Evolutionary conservation across 2,329 filamentous ascomycete genomes (phyloP), one percentile per base, ranked within the genome.

Genomic region (Cryphonectria nitschkei): DNA sequence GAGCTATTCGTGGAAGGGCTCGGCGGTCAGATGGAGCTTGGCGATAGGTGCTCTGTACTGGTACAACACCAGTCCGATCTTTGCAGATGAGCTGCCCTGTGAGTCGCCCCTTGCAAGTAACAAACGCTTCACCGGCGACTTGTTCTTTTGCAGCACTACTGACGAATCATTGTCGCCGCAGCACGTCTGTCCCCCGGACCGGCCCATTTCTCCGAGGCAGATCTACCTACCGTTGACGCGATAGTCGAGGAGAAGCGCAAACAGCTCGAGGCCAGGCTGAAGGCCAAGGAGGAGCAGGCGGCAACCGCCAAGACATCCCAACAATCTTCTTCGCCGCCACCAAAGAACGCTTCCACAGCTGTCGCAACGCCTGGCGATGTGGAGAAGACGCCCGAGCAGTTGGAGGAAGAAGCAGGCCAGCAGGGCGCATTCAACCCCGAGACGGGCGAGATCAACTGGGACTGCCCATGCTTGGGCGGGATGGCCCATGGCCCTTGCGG

Each of bases 401-500:
- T 96, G 19, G 92, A 97, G 80, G 89, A 93, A 72, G 94, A 98
- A 81, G 94, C 94, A 7, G 88, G 84, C 73, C 90, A 95, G 79
- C 90, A 98, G 82, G 96, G 94, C 69, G 96, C 96, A 0, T 99
- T 98, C 85, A 97, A 99, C 82, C 94, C 95, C 2, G 96, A 98
- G 84, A 99, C 96, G 13, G 96, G 96, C 76, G 96, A 99, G 87
- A 99, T 99, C 83, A 99, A 99, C 86, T 99, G 96, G 96, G 96
- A 98, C 80, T 99, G 96, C 82, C 96, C 96, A 22, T 99, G 96
- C 81, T 85, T 99, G 46, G 96, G 96, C 65, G 96, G 96, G 68
- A 99, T 99, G 96, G 96, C 96, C 9, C 84, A 97, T 79, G 96
- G 96, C 0, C 96, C 96, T 68, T 99, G 96, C 80, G 96, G 96